These are phyloP conservation scores for Aspergillus taichungensis DNA, from an alignment of 495 filamentous ascomycete species.

Conservation along the genomic window DNA sequence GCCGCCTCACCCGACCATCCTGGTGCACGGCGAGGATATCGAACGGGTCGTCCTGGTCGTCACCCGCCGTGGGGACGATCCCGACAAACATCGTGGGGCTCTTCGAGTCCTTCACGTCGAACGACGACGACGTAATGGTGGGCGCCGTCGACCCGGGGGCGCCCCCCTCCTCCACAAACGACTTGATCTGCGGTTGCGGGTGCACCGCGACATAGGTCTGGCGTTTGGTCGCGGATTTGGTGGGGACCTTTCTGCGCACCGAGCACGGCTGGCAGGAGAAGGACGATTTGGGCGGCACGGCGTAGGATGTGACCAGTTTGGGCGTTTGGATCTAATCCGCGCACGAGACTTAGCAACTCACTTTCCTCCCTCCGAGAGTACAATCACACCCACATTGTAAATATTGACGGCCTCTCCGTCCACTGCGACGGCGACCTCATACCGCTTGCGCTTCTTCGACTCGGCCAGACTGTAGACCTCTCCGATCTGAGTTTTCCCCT, in stretches of 20 bases:
- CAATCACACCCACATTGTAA: conserved; percentile 61
- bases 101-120: conserved; percentile 31
- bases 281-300: conserved; percentile 68
- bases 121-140: conserved; percentile 31
- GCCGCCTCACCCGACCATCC: conserved; percentile 32
- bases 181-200: conserved; percentile 42
- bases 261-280: conserved; percentile 75
- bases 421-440: conserved; percentile 75
- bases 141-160: conserved; percentile 26
- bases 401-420: conserved; percentile 89
- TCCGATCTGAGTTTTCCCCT: conserved; percentile 51
- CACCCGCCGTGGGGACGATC: conserved; percentile 22
- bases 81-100: conserved; percentile 37
- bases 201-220: conserved; percentile 56
- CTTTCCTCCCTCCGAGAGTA: too few relatives aligned
- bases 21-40: conserved; percentile 41
- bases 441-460: conserved; percentile 74
- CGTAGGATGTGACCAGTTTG: conserved; percentile 76
- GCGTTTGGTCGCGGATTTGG: conserved; percentile 47
- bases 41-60: conserved; percentile 20
- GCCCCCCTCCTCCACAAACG: conserved; percentile 43
- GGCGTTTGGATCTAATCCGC: conserved; percentile 61
- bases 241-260: conserved; percentile 49
- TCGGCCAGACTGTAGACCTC: conserved; percentile 66
- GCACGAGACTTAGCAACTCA: conserved; percentile 5